Percentiles rank a stretch among this genome's conserved stretches.
Evolutionary conservation across 2,329 filamentous ascomycete species (phyloP).

Genomic region (Colletotrichum cordylinicola): DNA sequence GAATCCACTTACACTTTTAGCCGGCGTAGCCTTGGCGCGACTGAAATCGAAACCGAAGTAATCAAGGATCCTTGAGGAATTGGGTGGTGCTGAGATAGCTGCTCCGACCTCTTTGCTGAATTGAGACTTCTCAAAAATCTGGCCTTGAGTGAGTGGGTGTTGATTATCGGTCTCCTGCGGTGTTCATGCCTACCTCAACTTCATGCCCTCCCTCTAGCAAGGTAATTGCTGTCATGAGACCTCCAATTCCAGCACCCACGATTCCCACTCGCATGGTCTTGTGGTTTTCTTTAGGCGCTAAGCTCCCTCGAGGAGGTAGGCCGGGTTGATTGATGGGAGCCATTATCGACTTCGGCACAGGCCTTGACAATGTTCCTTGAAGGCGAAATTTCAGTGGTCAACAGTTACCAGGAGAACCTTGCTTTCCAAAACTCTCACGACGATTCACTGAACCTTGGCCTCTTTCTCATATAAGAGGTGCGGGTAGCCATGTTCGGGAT

Average conservation of each 20-base stretch:
- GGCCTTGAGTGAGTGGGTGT: background rate
- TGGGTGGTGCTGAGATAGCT: background rate
- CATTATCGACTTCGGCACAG: background rate
- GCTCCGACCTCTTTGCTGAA: background rate
- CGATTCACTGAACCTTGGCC: background rate
- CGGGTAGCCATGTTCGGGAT: background rate
- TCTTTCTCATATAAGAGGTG: background rate
- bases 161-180: background rate
- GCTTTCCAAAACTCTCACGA: background rate
- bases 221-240: background rate
- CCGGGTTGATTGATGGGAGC: background rate
- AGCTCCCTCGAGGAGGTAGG: background rate
- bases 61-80: background rate
- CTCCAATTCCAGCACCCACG: background rate
- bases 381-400: background rate
- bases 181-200: background rate
- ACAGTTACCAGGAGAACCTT: background rate
- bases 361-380: background rate
- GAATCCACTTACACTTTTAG: background rate
- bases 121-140: background rate
- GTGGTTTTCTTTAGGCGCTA: background rate
- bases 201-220: background rate
- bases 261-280: background rate
- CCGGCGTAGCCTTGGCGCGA: background rate
- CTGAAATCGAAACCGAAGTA: background rate